These are phyloP conservation scores for Oehlia diaphana DNA, from an alignment of 192 early-diverging fungal genomes.

Conservation along the genomic window DNA sequence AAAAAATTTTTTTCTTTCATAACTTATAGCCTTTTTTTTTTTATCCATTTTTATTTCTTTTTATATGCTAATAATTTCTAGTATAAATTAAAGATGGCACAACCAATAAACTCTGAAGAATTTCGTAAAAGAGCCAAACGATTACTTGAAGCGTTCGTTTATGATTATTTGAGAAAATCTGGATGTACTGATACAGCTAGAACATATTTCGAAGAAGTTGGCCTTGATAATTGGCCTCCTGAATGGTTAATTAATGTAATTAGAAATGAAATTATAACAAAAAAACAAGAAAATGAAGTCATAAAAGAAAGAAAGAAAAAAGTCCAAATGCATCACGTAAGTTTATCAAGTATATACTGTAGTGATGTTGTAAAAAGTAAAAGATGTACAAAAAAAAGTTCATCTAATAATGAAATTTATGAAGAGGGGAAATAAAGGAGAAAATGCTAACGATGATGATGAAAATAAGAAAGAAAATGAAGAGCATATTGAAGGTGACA, in stretches of 20 bases:
- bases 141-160: constrained; percentile 17
- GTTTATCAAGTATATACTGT: neutral
- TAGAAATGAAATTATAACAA: neutral
- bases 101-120: neutral
- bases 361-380: neutral
- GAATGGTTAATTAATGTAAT: neutral
- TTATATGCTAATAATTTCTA: too few species aligned
- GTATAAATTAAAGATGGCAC: neutral
- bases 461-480: neutral
- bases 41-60: too few species aligned
- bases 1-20: too few species aligned
- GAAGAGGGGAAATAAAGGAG: neutral
- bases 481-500: neutral
- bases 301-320: too few species aligned
- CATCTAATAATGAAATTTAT: neutral
- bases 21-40: too few species aligned
- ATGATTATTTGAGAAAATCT: constrained; percentile 12
- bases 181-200: neutral
- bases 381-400: neutral
- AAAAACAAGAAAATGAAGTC: neutral
- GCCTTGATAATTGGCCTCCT: constrained; percentile 10
- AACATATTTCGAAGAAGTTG: neutral
- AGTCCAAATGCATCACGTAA: neutral
- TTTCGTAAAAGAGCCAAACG: constrained; percentile 3
- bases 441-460: neutral